Base-by-base conservation (phyloP, 1,139 yeast species). In the Diutina siamensis region DNA sequence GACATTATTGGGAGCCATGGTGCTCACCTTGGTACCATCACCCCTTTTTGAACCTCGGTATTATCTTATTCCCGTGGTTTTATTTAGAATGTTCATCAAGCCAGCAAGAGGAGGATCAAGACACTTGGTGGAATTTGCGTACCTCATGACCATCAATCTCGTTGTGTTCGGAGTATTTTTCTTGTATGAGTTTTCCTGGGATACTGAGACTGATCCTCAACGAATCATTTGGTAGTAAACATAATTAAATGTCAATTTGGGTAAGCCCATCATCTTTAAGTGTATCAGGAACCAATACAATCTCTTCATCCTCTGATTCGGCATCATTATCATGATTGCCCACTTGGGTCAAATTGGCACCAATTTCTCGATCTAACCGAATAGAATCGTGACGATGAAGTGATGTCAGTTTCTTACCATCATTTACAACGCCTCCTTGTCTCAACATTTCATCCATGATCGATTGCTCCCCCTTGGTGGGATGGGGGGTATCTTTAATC, bases 21-120 rank as follows among this genome's bases (percentile, higher is more conserved):
- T 72, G 2, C 59, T 78, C 2, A 83, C 94, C 0, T 68, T 92
- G 22, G 76, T 83, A 0, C 96, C 97, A 13, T 81, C 95, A 0
- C 97, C 98, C 9, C 67, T 92, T 51, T 79, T 94, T 55, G 99
- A 92, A 60, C 96, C 97, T 44, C 74, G 98, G 47, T 92, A 94
- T 61, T 92, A 83, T 60, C 83, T 92, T 45, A 57, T 86, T 2
- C 97, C 98, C 2, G 78, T 78, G 56, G 59, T 84, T 13, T 58
- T 88, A 34, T 88, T 89, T 78, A 72, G 97, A 54, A 48, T 84
- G 5, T 71, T 78, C 49, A 63, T 71, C 7, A 59, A 63, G 9
- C 76, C 83, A 22, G 59, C 35, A 19, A 35, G 60, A 19, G 60
- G 63, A 18, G 63, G 63, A 31, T 44, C 62, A 21, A 45, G 83